These are phyloP conservation scores for Lobosporangium transversale DNA, from an alignment of 192 early-diverging fungal species.

Conservation along the genomic window DNA sequence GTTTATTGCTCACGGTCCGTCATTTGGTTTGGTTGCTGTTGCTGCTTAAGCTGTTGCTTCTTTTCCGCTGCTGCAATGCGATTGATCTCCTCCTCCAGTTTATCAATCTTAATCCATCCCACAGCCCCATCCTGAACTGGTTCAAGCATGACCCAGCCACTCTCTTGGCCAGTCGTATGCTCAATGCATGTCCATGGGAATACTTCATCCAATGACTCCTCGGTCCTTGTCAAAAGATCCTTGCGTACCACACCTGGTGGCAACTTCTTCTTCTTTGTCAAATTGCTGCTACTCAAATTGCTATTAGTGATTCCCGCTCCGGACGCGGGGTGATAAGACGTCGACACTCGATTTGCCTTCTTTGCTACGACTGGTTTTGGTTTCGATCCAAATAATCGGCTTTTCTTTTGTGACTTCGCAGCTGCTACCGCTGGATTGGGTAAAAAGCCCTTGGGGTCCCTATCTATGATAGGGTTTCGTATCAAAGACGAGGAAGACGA, in stretches of 20 bases:
- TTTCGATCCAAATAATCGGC: constrained; percentile 26
- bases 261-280: constrained; percentile 17
- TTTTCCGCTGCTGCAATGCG: constrained; percentile 22
- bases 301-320: background rate
- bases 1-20: constrained; percentile 27
- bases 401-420: constrained; percentile 21
- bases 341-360: constrained; percentile 28
- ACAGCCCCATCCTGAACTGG: constrained; percentile 49
- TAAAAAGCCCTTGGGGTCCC: background rate
- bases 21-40: constrained; percentile 9
- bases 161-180: constrained; percentile 42
- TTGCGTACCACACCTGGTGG: constrained; percentile 9
- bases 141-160: constrained; percentile 50
- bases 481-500: constrained; percentile 26
- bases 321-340: background rate
- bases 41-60: background rate
- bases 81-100: constrained; percentile 41
- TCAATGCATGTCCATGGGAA: constrained; percentile 43
- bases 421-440: background rate
- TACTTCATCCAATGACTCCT: constrained; percentile 49
- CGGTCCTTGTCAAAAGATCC: constrained; percentile 39
- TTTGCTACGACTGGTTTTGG: constrained; percentile 16
- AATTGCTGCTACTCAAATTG: background rate
- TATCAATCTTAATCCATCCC: constrained; percentile 52
- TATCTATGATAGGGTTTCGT: constrained; percentile 17